Percentiles rank a stretch among this genome's conserved stretches.
phyloP scores from a whole-genome alignment of 2,329 filamentous ascomycete species.

The Colletotrichum sp. region DNA sequence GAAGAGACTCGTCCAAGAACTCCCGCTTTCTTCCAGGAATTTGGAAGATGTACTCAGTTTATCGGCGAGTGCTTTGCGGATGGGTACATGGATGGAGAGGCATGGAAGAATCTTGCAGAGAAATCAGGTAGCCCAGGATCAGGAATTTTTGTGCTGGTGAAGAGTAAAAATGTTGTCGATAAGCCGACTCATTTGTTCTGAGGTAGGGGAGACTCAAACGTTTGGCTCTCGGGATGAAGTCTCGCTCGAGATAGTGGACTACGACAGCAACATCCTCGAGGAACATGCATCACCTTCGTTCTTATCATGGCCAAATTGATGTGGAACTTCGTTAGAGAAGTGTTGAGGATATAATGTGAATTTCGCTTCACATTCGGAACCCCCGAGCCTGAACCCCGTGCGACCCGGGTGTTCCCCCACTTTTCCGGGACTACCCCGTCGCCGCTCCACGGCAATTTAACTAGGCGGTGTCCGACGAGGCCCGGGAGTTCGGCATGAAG shows the following conservation, averaged over 20 bases:
- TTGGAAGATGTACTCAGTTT: neutral
- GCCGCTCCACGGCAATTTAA: neutral
- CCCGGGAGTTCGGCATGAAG: neutral
- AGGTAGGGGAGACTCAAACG: no score
- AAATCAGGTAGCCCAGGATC: no score
- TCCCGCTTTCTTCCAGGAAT: no score
- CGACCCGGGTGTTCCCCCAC: neutral
- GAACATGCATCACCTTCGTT: neutral
- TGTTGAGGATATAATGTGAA: neutral
- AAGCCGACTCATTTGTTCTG: no score
- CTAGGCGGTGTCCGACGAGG: neutral
- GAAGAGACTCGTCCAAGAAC: no score
- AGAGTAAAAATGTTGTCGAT: no score
- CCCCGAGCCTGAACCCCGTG: neutral
- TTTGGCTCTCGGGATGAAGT: neutral
- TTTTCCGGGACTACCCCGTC: neutral
- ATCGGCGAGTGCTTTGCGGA: neutral
- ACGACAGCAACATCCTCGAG: no score
- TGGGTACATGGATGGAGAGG: neutral
- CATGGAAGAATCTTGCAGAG: neutral
- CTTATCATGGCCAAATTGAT: neutral
- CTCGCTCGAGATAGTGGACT: neutral
- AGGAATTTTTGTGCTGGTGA: no score
- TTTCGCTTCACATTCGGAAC: neutral
- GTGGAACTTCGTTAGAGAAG: neutral